These are phyloP conservation scores for Wickerhamomyces silvicola DNA, from an alignment of 805 yeast genomes.

Conservation along the genomic window DNA sequence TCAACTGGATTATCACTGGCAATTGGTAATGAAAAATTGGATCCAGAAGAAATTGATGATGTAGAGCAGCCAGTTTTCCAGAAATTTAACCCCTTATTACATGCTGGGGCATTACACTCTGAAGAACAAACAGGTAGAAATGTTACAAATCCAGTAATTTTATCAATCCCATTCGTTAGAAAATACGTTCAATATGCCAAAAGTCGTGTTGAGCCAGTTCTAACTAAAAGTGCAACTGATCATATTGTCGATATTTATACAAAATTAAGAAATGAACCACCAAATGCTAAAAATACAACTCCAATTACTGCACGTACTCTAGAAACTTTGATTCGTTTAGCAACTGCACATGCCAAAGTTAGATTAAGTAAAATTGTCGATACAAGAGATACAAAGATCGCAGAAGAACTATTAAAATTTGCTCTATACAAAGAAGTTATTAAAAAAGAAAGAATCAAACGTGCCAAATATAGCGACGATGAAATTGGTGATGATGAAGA, in stretches of 20 bases:
- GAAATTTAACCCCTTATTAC: slow-evolving; percentile 73
- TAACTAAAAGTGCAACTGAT: slow-evolving; percentile 71
- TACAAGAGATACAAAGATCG: slow-evolving; percentile 73
- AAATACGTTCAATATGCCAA: slow-evolving; percentile 94
- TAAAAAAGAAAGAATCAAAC: slow-evolving; percentile 24
- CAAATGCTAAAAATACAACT: slow-evolving; percentile 67
- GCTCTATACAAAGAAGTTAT: slow-evolving; percentile 77
- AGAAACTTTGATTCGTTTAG: slow-evolving; percentile 88
- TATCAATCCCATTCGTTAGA: slow-evolving; percentile 80
- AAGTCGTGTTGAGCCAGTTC: slow-evolving; percentile 73
- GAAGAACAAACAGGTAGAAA: slow-evolving; percentile 24
- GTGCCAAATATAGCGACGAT: slow-evolving; percentile 10
- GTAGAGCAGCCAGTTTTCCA: slow-evolving; percentile 54
- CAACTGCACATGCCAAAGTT: slow-evolving; percentile 97
- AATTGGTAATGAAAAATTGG: slow-evolving; percentile 61
- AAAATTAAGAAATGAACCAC: slow-evolving; percentile 69
- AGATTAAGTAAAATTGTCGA: slow-evolving; percentile 73
- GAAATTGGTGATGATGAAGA: slow-evolving; percentile 20
- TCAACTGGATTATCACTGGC: slow-evolving; percentile 62
- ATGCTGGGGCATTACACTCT: slow-evolving; percentile 63
- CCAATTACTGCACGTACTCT: slow-evolving; percentile 98
- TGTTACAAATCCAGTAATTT: slow-evolving; percentile 36
- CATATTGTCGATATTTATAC: slow-evolving; percentile 78
- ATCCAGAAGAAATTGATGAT: slow-evolving; percentile 41
- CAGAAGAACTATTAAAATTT: slow-evolving; percentile 77